Conservation (phyloP, 768 basidiomycete species). For the Suillus paluster region DNA sequence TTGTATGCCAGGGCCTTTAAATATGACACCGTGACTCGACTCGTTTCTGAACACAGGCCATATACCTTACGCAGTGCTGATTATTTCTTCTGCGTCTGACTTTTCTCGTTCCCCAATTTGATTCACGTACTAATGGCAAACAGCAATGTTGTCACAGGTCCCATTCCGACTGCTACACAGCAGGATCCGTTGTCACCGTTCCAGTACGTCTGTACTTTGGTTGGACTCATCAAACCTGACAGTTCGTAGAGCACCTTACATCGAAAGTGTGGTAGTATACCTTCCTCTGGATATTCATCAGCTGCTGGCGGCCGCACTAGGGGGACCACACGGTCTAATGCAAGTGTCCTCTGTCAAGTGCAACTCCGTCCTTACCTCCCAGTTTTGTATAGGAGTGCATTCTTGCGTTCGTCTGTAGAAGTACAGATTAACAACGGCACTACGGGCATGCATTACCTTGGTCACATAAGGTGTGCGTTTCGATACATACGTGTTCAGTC, state of each 20-base stretch:
- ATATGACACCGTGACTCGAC: no score
- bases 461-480: neutral
- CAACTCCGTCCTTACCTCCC: neutral
- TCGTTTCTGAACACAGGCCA: no score
- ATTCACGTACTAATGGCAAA: no score
- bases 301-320: neutral
- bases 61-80: no score
- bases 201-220: neutral
- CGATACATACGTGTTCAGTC: neutral
- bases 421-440: neutral
- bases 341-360: neutral
- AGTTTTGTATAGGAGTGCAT: neutral
- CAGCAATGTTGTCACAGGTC: neutral
- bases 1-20: no score
- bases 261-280: neutral
- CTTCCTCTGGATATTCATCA: neutral
- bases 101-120: neutral
- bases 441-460: neutral
- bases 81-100: no score
- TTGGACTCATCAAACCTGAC: neutral
- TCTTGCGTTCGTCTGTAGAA: neutral
- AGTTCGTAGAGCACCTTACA: neutral
- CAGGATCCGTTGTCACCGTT: neutral
- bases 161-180: neutral
- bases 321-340: neutral